These are phyloP conservation scores for Claviceps sp. DNA, from an alignment of 2,329 filamentous ascomycete genomes.

Conservation along the genomic window DNA sequence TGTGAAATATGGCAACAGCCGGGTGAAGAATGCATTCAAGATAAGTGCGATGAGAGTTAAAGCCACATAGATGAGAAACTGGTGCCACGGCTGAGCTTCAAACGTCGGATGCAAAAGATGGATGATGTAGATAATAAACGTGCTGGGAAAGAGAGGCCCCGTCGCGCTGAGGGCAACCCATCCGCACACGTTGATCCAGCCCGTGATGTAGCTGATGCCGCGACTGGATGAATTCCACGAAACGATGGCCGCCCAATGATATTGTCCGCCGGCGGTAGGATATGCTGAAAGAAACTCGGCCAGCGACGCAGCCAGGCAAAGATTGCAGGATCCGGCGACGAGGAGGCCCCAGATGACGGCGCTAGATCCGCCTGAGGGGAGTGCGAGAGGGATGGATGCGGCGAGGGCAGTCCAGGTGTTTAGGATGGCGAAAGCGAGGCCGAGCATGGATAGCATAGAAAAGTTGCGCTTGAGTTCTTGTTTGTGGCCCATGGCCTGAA, in stretches of 20 bases:
- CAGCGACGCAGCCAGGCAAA: slow-evolving; percentile 54
- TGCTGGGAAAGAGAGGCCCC: slow-evolving; percentile 51
- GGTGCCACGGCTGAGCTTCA: slow-evolving; percentile 49
- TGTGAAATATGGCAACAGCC: slow-evolving; percentile 49
- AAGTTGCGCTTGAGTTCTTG: slow-evolving; percentile 38
- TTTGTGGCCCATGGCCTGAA: slow-evolving; percentile 32
- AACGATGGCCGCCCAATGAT: slow-evolving; percentile 59
- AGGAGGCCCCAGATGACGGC: slow-evolving; percentile 59
- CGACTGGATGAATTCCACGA: slow-evolving; percentile 47
- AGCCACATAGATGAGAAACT: slow-evolving; percentile 58
- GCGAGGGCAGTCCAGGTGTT: slow-evolving; percentile 37
- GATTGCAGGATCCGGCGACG: slow-evolving; percentile 52
- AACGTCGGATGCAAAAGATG: slow-evolving; percentile 46
- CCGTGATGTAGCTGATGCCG: slow-evolving; percentile 54
- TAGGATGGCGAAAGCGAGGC: slow-evolving; percentile 34
- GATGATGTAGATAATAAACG: slow-evolving; percentile 53
- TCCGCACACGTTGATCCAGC: slow-evolving; percentile 63
- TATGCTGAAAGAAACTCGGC: slow-evolving; percentile 60
- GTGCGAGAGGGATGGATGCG: slow-evolving; percentile 31
- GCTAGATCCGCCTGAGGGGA: slow-evolving; percentile 60
- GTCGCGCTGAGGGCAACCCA: slow-evolving; percentile 59
- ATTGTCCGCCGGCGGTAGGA: slow-evolving; percentile 46
- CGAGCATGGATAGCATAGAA: slow-evolving; percentile 33
- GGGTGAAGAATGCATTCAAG: slow-evolving; percentile 47
- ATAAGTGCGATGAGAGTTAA: slow-evolving; percentile 47